Conservation (phyloP, 768 basidiomycete genomes). For the Suillus paluster region DNA sequence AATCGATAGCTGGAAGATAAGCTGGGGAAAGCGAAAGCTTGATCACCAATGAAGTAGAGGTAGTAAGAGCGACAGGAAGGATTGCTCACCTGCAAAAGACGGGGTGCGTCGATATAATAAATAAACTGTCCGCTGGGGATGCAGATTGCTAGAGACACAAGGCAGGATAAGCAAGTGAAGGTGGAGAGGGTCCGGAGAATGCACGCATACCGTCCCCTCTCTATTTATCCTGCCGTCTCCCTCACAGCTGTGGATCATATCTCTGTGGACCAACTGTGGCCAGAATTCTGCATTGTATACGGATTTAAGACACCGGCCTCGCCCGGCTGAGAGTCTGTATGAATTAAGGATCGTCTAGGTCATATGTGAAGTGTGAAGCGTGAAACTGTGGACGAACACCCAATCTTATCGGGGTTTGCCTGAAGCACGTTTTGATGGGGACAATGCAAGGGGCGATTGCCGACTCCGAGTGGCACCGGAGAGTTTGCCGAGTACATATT, state of each 20-base stretch:
- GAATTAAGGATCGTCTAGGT: not conserved
- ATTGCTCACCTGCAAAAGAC: not conserved
- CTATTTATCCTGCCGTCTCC: not conserved
- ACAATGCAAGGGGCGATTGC: not conserved
- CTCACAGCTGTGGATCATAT: not conserved
- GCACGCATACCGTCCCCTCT: not conserved
- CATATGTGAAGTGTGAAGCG: too few species aligned
- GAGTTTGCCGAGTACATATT: not conserved
- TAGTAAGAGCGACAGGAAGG: not conserved
- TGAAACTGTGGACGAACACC: not conserved
- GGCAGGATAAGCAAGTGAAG: too few species aligned
- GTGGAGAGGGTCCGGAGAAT: not conserved
- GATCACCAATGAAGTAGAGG: not conserved
- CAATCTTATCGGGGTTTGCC: not conserved
- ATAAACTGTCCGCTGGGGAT: not conserved
- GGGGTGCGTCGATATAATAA: not conserved
- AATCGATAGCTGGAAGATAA: not conserved
- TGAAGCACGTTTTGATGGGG: slow-evolving; percentile 7
- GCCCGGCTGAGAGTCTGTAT: too few species aligned
- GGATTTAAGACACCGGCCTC: not conserved
- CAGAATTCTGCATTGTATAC: slow-evolving; percentile 7
- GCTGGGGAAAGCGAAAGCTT: not conserved
- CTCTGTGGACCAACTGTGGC: not conserved
- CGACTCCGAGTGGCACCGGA: not conserved
- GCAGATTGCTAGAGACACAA: not conserved